Evolutionary conservation across 2,329 filamentous ascomycete species (phyloP).

Genomic region (Exophiala aquamarina): DNA sequence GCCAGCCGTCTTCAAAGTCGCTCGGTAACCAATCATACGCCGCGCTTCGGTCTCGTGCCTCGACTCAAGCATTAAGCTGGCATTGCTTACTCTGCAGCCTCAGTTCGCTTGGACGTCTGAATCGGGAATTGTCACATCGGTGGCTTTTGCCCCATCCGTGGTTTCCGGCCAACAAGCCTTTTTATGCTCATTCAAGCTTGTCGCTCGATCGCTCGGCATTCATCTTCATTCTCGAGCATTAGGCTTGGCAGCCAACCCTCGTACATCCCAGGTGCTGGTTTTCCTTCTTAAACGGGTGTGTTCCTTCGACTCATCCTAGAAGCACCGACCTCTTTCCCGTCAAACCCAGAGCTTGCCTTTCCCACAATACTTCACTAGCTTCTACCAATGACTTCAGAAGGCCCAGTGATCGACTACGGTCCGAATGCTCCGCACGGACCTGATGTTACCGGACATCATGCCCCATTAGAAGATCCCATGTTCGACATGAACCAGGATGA

Average conservation of each 20-base stretch:
- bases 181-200: slow-evolving; percentile 10
- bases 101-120: neutral
- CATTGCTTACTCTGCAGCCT: slow-evolving; percentile 9
- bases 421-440: slow-evolving; percentile 46
- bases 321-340: neutral
- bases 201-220: slow-evolving; percentile 11
- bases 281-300: slow-evolving; percentile 7
- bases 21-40: slow-evolving; percentile 18
- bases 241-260: neutral
- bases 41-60: slow-evolving; percentile 17
- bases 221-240: too few relatives aligned
- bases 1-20: slow-evolving; percentile 4
- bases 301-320: neutral
- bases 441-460: slow-evolving; percentile 46
- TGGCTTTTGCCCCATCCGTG: slow-evolving; percentile 11
- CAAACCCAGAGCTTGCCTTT: neutral
- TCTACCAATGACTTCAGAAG: neutral
- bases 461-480: slow-evolving; percentile 38
- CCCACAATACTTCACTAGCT: neutral
- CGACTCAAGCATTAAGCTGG: slow-evolving; percentile 13
- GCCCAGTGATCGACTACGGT: slow-evolving; percentile 20
- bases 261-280: slow-evolving; percentile 5
- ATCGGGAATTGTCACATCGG: neutral
- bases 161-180: slow-evolving; percentile 20
- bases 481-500: slow-evolving; percentile 58